These are phyloP conservation scores for Alternaria metachromatica DNA, from an alignment of 2,329 filamentous ascomycete genomes.

Conservation along the genomic window DNA sequence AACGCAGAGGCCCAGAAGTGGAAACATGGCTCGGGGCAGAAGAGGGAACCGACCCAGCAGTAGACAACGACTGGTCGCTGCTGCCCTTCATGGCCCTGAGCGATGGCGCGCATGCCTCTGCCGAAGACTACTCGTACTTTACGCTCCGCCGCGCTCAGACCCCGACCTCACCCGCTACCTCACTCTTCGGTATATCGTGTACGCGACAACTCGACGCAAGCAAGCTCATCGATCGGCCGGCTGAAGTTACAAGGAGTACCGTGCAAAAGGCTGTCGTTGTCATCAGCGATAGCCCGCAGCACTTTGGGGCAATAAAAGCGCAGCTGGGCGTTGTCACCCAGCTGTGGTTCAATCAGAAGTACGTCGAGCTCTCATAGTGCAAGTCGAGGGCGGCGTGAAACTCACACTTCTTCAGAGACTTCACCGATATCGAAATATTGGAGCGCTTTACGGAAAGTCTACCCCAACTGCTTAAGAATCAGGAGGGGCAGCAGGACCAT, in stretches of 20 bases:
- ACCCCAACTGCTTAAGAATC: slow-evolving; percentile 62
- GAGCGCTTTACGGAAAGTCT: slow-evolving; percentile 90
- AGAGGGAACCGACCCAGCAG: slow-evolving; percentile 77
- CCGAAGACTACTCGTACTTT: slow-evolving; percentile 98
- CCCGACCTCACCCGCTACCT: slow-evolving; percentile 66
- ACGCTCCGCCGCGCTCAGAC: slow-evolving; percentile 72
- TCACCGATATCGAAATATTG: slow-evolving; percentile 88
- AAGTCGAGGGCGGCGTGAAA: neutral
- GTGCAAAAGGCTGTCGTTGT: slow-evolving; percentile 98
- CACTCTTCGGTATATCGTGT: slow-evolving; percentile 94
- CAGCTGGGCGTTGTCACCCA: slow-evolving; percentile 88
- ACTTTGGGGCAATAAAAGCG: slow-evolving; percentile 89
- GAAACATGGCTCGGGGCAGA: slow-evolving; percentile 86
- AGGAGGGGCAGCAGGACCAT: slow-evolving; percentile 79
- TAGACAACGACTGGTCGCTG: slow-evolving; percentile 86
- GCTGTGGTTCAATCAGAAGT: slow-evolving; percentile 94
- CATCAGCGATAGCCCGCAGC: slow-evolving; percentile 87
- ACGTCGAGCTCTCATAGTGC: slow-evolving; percentile 32
- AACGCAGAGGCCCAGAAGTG: slow-evolving; percentile 80
- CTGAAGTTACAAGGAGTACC: slow-evolving; percentile 94
- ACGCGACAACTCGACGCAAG: slow-evolving; percentile 87
- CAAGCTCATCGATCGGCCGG: slow-evolving; percentile 75
- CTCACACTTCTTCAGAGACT: slow-evolving; percentile 64
- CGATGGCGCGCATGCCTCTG: slow-evolving; percentile 89
- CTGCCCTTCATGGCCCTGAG: slow-evolving; percentile 97